Conservation (phyloP, 1,139 yeast species). For the Tardiomyces digboiensis region DNA sequence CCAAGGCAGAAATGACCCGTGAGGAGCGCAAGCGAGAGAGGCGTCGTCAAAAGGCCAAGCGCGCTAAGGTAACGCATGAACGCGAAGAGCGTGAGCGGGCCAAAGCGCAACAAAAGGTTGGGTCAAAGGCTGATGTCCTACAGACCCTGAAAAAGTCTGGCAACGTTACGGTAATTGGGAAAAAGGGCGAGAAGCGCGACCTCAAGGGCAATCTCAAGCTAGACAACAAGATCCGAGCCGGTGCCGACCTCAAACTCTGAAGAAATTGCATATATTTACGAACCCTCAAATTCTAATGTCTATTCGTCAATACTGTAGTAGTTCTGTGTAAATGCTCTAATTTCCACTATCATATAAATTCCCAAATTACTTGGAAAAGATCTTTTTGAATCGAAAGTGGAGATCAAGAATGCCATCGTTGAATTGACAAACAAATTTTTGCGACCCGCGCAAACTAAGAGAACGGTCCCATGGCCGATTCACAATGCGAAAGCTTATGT, state of each 20-base stretch:
- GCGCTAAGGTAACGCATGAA: conserved; percentile 43
- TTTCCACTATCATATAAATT: too few relatives aligned
- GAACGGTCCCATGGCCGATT: conserved; percentile 28
- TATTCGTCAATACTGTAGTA: too few relatives aligned
- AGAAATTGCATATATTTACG: too few relatives aligned
- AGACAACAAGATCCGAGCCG: conserved; percentile 19
- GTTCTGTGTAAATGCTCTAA: too few relatives aligned
- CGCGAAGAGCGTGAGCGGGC: conserved; percentile 27
- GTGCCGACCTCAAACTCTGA: conserved; percentile 22
- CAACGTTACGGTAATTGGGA: conserved; percentile 72
- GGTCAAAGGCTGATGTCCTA: conserved; percentile 52
- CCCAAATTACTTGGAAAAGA: conserved; percentile 14
- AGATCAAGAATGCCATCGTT: conserved; percentile 28
- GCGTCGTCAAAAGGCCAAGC: conserved; percentile 78
- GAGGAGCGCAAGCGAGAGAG: conserved; percentile 86
- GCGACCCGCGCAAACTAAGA: conserved; percentile 17
- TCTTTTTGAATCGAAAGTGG: conserved; percentile 26
- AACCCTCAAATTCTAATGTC: too few relatives aligned
- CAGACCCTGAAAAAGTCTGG: conserved; percentile 67
- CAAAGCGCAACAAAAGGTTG: conserved; percentile 27
- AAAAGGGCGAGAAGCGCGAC: conserved; percentile 69
- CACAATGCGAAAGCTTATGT: conserved; percentile 27
- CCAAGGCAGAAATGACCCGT: conserved; percentile 74
- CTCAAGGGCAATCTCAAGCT: conserved; percentile 58
- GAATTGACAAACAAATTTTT: conserved; percentile 24